These are phyloP conservation scores for Scheffersomyces illinoinensis DNA, from an alignment of 1,139 yeast genomes.

Conservation along the genomic window DNA sequence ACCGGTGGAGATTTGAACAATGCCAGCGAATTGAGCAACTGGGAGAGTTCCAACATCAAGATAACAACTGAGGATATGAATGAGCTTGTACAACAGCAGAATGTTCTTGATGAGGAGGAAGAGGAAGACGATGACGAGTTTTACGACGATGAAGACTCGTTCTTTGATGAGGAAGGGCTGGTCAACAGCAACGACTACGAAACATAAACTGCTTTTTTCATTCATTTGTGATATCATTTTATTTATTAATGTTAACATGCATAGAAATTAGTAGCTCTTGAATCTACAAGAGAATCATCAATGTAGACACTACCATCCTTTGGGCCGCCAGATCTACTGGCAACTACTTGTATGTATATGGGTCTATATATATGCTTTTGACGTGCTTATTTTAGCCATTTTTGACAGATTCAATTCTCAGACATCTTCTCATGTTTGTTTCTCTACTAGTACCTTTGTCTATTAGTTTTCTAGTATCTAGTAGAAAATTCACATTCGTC, in stretches of 20 bases:
- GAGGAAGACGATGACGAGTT: constrained; percentile 15
- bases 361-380: neutral
- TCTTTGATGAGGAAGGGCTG: constrained; percentile 12
- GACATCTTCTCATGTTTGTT: too few relatives aligned
- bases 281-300: neutral
- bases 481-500: neutral
- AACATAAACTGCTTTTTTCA: neutral
- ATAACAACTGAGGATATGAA: constrained; percentile 22
- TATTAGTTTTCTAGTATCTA: neutral
- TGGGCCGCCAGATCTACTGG: neutral
- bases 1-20: constrained; percentile 54
- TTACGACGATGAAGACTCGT: constrained; percentile 14
- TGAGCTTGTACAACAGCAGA: constrained; percentile 7
- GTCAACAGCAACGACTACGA: constrained; percentile 2
- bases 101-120: constrained; percentile 9
- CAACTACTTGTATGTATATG: neutral
- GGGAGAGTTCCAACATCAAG: constrained; percentile 38
- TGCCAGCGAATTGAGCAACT: constrained; percentile 32
- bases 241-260: constrained; percentile 3
- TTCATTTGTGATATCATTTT: neutral
- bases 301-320: neutral
- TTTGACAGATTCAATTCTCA: too few relatives aligned
- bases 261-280: constrained; percentile 1
- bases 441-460: neutral
- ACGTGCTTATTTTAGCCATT: neutral